phyloP scores from a whole-genome alignment of 495 filamentous ascomycete species.

The Letharia columbiana region DNA sequence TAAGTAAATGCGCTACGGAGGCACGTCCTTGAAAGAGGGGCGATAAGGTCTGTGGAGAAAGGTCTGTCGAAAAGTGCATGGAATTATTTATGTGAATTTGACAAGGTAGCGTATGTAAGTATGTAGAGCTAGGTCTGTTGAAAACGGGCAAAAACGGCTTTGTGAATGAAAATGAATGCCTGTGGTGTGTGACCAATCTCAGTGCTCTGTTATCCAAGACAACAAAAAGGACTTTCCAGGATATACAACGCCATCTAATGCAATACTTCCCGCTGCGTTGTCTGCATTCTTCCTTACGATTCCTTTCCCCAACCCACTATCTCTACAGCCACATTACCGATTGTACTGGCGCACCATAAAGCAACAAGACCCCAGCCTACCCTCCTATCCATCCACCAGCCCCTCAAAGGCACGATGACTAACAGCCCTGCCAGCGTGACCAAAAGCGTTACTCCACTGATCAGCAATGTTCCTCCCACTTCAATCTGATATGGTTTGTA shows the following conservation, averaged over 20 bases:
- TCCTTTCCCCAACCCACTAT: conserved; percentile 47
- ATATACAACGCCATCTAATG: conserved; percentile 9
- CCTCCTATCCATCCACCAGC: conserved; percentile 78
- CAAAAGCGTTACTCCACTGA: conserved; percentile 72
- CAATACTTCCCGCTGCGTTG: neutral
- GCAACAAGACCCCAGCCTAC: conserved; percentile 75
- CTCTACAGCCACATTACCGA: conserved; percentile 78
- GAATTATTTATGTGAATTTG: neutral
- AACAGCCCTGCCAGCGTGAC: conserved; percentile 71
- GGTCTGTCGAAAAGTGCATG: neutral
- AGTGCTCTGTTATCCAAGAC: neutral
- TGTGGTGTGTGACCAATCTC: neutral
- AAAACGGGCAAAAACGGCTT: neutral
- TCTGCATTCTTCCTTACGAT: neutral
- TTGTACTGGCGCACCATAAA: conserved; percentile 80
- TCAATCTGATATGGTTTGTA: conserved; percentile 68
- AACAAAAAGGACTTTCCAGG: neutral
- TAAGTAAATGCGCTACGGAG: neutral
- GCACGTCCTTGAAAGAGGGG: neutral
- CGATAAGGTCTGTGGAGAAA: neutral
- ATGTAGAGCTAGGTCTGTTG: neutral
- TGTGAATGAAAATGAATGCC: neutral
- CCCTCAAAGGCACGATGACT: conserved; percentile 72
- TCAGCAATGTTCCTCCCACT: conserved; percentile 72
- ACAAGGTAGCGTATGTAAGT: neutral